These are phyloP conservation scores for Flaveria linearis DNA, from an alignment of 129 eudicot species.

Conservation along the genomic window DNA sequence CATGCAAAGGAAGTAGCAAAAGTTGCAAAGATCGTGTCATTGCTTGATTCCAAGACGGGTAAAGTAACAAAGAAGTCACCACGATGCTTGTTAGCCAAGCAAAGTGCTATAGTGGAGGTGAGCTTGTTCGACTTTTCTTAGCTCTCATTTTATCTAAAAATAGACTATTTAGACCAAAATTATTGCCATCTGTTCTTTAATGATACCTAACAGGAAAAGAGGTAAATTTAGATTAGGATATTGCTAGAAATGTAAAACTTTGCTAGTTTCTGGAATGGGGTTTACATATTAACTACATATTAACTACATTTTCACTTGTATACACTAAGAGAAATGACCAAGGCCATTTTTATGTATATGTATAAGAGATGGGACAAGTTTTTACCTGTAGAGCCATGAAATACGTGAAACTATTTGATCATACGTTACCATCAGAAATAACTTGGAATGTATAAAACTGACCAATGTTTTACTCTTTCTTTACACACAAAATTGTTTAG, in stretches of 20 bases:
- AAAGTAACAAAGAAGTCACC: slow-evolving; percentile 89
- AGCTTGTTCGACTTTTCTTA: slow-evolving; percentile 26
- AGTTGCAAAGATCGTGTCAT: slow-evolving; percentile 69
- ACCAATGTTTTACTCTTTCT: neutral
- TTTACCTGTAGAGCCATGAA: neutral
- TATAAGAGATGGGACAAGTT: too few species aligned
- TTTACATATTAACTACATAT: too few species aligned
- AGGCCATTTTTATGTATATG: too few species aligned
- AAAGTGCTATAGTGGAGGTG: slow-evolving; percentile 91
- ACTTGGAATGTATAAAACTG: neutral
- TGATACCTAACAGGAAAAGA: neutral
- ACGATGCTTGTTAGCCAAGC: slow-evolving; percentile 76
- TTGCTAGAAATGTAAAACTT: too few species aligned
- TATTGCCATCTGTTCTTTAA: neutral
- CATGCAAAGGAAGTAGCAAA: slow-evolving; percentile 85
- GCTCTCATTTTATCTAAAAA: neutral
- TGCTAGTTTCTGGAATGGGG: neutral
- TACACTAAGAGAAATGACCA: neutral
- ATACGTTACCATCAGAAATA: neutral
- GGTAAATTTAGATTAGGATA: neutral
- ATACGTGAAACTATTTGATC: neutral
- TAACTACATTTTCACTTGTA: neutral
- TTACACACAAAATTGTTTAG: neutral
- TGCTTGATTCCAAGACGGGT: slow-evolving; percentile 94
- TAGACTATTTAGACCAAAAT: neutral